Evolutionary conservation across 352 stramenopile species (phyloP).

Genomic region (Globisporangium canariense): DNA sequence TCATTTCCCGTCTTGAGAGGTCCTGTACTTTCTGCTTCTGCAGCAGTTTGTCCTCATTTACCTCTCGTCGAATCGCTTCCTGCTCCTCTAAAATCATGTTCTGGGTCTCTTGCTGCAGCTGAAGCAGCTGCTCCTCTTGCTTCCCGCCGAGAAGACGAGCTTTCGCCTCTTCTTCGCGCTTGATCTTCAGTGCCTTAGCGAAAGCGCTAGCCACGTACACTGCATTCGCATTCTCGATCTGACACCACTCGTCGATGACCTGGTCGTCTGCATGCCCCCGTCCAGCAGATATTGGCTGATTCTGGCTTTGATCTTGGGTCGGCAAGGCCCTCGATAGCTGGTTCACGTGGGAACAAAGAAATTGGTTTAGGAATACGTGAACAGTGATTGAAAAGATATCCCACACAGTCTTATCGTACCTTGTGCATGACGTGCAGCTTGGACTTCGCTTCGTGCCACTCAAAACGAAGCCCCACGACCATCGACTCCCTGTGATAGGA

Average conservation of each 20-base stretch:
- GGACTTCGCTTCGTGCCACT: constrained; percentile 63
- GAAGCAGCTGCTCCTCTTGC: constrained; percentile 34
- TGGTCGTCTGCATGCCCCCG: background rate
- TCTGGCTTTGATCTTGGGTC: background rate
- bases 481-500: constrained; percentile 37
- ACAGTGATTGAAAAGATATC: background rate
- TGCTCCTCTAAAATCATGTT: constrained; percentile 33
- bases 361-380: background rate
- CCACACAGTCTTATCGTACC: constrained; percentile 22
- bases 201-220: constrained; percentile 51
- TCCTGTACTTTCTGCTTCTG: constrained; percentile 34
- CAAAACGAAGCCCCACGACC: constrained; percentile 53
- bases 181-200: constrained; percentile 26
- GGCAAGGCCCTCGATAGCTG: background rate
- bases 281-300: background rate
- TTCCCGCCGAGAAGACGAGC: constrained; percentile 25
- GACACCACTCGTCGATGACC: constrained; percentile 25
- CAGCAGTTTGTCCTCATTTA: constrained; percentile 33
- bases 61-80: constrained; percentile 27
- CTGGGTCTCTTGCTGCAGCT: constrained; percentile 43
- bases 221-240: constrained; percentile 43
- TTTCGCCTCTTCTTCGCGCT: constrained; percentile 36
- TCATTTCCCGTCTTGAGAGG: constrained; percentile 29
- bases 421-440: constrained; percentile 63
- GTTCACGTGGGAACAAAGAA: background rate